Base-by-base conservation (phyloP, 2,329 filamentous ascomycete species). In the Aspergillus sp. region DNA sequence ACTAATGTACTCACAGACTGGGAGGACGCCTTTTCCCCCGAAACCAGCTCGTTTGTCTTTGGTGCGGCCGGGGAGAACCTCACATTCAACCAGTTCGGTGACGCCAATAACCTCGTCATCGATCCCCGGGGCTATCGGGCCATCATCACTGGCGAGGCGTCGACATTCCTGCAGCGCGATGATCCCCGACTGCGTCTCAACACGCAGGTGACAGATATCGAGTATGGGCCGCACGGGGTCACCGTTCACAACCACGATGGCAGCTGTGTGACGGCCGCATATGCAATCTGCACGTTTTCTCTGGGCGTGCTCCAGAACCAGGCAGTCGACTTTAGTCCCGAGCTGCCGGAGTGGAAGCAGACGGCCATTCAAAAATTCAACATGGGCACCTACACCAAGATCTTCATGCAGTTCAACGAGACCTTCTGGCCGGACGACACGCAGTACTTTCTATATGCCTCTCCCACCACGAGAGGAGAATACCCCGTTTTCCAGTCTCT, bases 301-400 rank as follows among this genome's bases (percentile, higher is more conserved):
- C 64, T 86, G 0, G 83, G 83, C 1, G 82, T 86, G 0, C 67
- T 86, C 1, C 83, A 86, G 57, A 77, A 80, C 50, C 72, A 80
- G 2, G 73, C 68, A 0, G 74, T 86, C 1, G 61, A 64, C 0
- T 87, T 86, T 58, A 58, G 69, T 7, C 83, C 83, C 0, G 53
- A 66, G 4, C 68, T 86, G 0, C 83, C 83, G 0, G 62, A 62
- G 2, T 86, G 82, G 83, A 86, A 87, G 62, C 69, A 74, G 9
- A 73, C 73, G 2, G 78, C 80, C 0, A 83, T 86, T 44, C 73
- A 78, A 3, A 79, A 76, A 34, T 85, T 85, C 60, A 70, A 73
- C 50, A 85, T 86, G 78, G 83, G 79, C 5, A 85, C 81, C 0
- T 87, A 86, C 65, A 86, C 82, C 44, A 87, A 87, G 60, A 78